Conservation (phyloP, 129 eudicot genomes). For the Arctium minus region DNA sequence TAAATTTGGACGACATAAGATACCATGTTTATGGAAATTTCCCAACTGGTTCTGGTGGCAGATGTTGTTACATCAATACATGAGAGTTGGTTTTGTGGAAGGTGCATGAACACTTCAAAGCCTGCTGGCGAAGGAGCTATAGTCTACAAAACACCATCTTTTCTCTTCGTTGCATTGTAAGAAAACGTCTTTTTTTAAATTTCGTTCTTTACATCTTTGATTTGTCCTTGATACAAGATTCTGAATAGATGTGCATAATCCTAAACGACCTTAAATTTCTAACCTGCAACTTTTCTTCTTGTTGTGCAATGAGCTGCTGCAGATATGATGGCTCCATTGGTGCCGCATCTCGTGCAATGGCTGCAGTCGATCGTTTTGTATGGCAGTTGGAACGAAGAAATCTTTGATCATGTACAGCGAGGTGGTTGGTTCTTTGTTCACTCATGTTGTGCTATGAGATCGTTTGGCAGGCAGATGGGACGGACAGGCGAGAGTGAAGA, state of each 20-base stretch:
- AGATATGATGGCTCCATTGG: constrained; percentile 98
- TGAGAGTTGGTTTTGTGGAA: constrained; percentile 86
- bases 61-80: constrained; percentile 92
- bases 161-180: constrained; percentile 81
- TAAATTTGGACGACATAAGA: background rate
- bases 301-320: constrained; percentile 18
- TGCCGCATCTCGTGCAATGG: constrained; percentile 89
- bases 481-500: background rate
- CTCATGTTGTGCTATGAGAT: background rate
- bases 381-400: constrained; percentile 62
- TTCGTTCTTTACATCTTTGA: background rate
- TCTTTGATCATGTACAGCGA: constrained; percentile 33
- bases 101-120: constrained; percentile 78
- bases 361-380: constrained; percentile 67
- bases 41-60: constrained; percentile 32
- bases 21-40: background rate
- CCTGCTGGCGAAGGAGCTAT: constrained; percentile 95
- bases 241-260: background rate
- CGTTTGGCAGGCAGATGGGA: background rate
- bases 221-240: background rate
- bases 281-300: background rate
- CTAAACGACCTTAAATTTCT: background rate
- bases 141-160: constrained; percentile 77
- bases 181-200: constrained; percentile 6
- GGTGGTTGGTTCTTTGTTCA: background rate